Conservation (phyloP, 805 yeast species). For the Teunomyces cretensis region DNA sequence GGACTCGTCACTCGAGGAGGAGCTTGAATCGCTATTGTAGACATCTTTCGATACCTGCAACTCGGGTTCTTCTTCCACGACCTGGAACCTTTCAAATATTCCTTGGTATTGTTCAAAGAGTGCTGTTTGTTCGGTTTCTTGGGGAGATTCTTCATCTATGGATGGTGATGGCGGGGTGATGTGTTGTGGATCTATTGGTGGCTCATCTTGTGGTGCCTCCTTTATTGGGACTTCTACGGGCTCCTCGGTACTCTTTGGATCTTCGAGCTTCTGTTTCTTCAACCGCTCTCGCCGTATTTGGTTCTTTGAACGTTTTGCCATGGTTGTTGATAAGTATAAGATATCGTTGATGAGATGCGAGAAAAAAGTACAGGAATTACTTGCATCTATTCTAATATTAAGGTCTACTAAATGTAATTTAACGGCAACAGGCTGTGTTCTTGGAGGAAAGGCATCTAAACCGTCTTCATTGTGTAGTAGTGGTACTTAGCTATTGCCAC, state of each 20-base stretch:
- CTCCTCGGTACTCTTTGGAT: neutral
- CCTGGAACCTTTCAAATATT: conserved; percentile 19
- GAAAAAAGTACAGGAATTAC: neutral
- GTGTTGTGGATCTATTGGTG: neutral
- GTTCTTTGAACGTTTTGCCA: conserved; percentile 45
- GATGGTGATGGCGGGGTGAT: neutral
- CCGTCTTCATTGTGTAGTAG: no score
- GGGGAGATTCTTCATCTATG: neutral
- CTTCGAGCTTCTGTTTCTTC: conserved; percentile 2
- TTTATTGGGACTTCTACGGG: neutral
- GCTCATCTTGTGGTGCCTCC: neutral
- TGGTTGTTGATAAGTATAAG: neutral
- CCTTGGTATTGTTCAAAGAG: conserved; percentile 19
- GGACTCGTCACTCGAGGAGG: conserved; percentile 17
- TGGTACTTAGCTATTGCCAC: no score
- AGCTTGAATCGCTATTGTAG: conserved; percentile 20
- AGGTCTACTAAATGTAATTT: no score
- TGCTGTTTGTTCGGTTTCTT: conserved; percentile 3
- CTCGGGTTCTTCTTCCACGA: conserved; percentile 1
- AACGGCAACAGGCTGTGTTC: no score
- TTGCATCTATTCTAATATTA: neutral
- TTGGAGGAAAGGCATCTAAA: no score
- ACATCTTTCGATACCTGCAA: conserved; percentile 3
- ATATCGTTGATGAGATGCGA: neutral
- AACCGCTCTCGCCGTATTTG: conserved; percentile 48